Conservation (phyloP, 192 early-diverging fungal genomes). For the Coemansia aciculifera region DNA sequence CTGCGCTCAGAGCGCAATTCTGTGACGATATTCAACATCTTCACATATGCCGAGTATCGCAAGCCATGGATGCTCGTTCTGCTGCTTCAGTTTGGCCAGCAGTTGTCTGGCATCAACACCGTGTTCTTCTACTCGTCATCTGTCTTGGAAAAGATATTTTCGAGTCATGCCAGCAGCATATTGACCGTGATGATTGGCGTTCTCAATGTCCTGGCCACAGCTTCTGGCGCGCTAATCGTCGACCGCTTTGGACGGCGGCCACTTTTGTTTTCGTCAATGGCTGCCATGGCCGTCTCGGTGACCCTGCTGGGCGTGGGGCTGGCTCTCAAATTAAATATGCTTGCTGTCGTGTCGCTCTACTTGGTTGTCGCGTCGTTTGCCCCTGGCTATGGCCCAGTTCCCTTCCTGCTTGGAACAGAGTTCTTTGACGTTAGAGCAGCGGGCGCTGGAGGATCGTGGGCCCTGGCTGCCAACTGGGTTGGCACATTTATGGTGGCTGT, state of each 20-base stretch:
- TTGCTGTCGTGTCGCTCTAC: conserved; percentile 68
- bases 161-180: conserved; percentile 62
- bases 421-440: conserved; percentile 47
- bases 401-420: conserved; percentile 52
- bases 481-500: conserved; percentile 48
- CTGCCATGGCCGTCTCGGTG: conserved; percentile 63
- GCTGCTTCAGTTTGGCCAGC: conserved; percentile 76
- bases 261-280: conserved; percentile 68
- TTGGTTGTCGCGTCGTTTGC: conserved; percentile 53
- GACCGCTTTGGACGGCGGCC: conserved; percentile 76
- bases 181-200: conserved; percentile 76
- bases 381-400: conserved; percentile 51
- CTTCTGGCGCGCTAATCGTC: conserved; percentile 71
- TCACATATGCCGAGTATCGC: conserved; percentile 57
- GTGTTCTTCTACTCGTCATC: conserved; percentile 85
- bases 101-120: conserved; percentile 93
- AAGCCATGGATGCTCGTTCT: conserved; percentile 68
- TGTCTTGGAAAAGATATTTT: conserved; percentile 67
- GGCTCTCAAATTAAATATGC: conserved; percentile 68
- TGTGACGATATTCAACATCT: conserved; percentile 52
- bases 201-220: conserved; percentile 75
- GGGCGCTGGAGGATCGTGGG: conserved; percentile 46
- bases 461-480: conserved; percentile 49
- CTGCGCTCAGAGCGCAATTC: conserved; percentile 13
- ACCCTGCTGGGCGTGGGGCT: conserved; percentile 63